These are phyloP conservation scores for Suillus bovinus DNA, from an alignment of 768 basidiomycete genomes.

Conservation along the genomic window DNA sequence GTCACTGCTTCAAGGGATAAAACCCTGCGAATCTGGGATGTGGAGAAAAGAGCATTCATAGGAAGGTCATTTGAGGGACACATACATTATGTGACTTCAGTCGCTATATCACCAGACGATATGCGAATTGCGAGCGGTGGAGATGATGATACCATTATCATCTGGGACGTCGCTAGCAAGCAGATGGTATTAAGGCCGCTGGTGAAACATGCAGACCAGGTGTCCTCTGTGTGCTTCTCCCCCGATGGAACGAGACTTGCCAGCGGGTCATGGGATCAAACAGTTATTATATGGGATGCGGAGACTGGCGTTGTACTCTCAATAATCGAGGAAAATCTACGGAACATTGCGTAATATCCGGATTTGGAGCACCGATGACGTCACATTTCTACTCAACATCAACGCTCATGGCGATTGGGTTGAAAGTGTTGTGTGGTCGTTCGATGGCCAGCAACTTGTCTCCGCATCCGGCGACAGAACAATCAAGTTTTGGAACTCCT, in stretches of 20 bases:
- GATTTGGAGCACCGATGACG: background rate
- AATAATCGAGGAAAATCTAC: too few relatives aligned
- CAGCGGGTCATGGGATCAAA: background rate
- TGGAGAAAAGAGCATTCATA: constrained; percentile 19
- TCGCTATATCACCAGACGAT: constrained; percentile 30
- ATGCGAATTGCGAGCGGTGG: constrained; percentile 27
- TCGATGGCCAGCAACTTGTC: background rate
- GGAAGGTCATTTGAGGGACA: constrained; percentile 22
- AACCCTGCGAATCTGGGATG: constrained; percentile 29
- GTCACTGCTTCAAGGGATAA: constrained; percentile 27
- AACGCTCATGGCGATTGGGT: background rate
- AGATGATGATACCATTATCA: constrained; percentile 26
- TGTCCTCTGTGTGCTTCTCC: constrained; percentile 19
- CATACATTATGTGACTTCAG: constrained; percentile 24
- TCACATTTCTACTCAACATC: background rate
- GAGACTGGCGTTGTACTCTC: constrained; percentile 10
- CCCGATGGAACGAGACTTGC: background rate
- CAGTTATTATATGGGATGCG: constrained; percentile 3
- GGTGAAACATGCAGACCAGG: constrained; percentile 24
- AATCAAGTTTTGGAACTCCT: too few relatives aligned
- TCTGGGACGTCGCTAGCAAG: constrained; percentile 26
- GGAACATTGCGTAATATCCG: background rate
- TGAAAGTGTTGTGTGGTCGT: background rate
- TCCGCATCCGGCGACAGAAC: too few relatives aligned
- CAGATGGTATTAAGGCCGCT: constrained; percentile 25